Conservation (phyloP, 1,139 yeast species). For the Suhomyces guaymorum region DNA sequence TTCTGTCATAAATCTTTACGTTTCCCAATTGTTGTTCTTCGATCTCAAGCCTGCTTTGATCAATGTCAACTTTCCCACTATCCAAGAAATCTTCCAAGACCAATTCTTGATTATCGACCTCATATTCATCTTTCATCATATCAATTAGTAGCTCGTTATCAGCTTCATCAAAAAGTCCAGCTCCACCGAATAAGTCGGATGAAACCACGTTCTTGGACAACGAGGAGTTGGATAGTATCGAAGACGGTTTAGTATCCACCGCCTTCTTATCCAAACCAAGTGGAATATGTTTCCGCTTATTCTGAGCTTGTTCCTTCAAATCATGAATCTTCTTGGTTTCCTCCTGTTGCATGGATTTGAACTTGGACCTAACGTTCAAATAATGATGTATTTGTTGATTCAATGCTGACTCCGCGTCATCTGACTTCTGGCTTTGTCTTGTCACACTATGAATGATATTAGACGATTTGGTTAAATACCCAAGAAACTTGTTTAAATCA, state of each 20-base stretch:
- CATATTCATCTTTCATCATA: slow-evolving; percentile 9
- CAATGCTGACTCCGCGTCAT: slow-evolving; percentile 21
- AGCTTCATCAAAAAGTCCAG: slow-evolving; percentile 21
- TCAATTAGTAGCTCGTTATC: slow-evolving; percentile 10
- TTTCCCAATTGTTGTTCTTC: slow-evolving; percentile 18
- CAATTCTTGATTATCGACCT: slow-evolving; percentile 9
- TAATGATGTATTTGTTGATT: slow-evolving; percentile 41
- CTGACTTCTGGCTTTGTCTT: slow-evolving; percentile 22
- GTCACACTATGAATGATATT: slow-evolving; percentile 45
- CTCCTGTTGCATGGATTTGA: slow-evolving; percentile 22
- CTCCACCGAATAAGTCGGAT: slow-evolving; percentile 25
- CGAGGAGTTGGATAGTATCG: slow-evolving; percentile 6
- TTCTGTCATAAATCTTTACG: slow-evolving; percentile 16
- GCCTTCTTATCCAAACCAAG: slow-evolving; percentile 2
- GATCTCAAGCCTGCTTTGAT: slow-evolving; percentile 13
- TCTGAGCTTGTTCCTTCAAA: slow-evolving; percentile 12
- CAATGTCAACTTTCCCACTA: slow-evolving; percentile 9
- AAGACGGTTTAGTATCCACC: slow-evolving; percentile 10
- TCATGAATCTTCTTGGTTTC: slow-evolving; percentile 18
- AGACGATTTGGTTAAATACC: slow-evolving; percentile 42
- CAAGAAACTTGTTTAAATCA: slow-evolving; percentile 45
- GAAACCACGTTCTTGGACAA: slow-evolving; percentile 13
- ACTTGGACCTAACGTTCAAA: slow-evolving; percentile 31
- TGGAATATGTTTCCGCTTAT: slow-evolving; percentile 1
- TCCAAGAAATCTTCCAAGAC: slow-evolving; percentile 12